Conservation (phyloP, 495 filamentous ascomycete species). For the Hyaloscypha finlandica region DNA sequence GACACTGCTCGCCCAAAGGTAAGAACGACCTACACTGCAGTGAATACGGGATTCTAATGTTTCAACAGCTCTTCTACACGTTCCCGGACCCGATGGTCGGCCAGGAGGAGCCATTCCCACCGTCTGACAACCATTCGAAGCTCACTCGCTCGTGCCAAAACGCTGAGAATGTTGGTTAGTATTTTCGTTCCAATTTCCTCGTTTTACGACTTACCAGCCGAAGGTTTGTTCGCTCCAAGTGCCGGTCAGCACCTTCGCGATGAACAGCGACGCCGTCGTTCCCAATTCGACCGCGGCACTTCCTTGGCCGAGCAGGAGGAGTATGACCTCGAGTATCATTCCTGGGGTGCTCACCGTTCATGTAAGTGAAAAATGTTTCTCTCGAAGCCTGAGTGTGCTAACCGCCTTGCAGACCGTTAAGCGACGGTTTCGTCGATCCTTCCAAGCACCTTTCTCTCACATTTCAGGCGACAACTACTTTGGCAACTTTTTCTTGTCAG, state of each 20-base stretch:
- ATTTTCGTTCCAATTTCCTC: not conserved
- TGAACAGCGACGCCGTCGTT: constrained; percentile 74
- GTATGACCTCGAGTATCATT: constrained; percentile 45
- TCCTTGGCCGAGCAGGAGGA: constrained; percentile 57
- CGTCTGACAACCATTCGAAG: constrained; percentile 80
- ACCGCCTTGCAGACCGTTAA: not conserved
- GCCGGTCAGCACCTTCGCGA: constrained; percentile 72
- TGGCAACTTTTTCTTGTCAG: constrained; percentile 3
- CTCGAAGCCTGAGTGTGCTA: not conserved
- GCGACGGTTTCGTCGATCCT: not conserved
- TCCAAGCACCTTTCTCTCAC: not conserved
- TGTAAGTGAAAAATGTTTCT: not conserved
- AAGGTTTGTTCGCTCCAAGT: constrained; percentile 72
- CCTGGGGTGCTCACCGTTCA: not conserved
- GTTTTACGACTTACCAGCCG: constrained; percentile 11
- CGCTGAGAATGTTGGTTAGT: constrained; percentile 80
- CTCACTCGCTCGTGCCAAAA: constrained; percentile 83
- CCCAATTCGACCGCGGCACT: constrained; percentile 75
- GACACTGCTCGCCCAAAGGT: constrained; percentile 84
- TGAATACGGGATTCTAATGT: not conserved
- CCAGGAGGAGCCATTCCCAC: constrained; percentile 71
- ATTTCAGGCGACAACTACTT: constrained; percentile 1
- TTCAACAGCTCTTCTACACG: constrained; percentile 30
- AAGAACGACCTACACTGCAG: constrained; percentile 13
- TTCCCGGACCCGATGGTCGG: constrained; percentile 35